A percentile compares a stretch with the other conserved stretches of the same genome.
These are phyloP conservation scores for Boletus coccyginus DNA, from an alignment of 768 basidiomycete species.

Conservation along the genomic window DNA sequence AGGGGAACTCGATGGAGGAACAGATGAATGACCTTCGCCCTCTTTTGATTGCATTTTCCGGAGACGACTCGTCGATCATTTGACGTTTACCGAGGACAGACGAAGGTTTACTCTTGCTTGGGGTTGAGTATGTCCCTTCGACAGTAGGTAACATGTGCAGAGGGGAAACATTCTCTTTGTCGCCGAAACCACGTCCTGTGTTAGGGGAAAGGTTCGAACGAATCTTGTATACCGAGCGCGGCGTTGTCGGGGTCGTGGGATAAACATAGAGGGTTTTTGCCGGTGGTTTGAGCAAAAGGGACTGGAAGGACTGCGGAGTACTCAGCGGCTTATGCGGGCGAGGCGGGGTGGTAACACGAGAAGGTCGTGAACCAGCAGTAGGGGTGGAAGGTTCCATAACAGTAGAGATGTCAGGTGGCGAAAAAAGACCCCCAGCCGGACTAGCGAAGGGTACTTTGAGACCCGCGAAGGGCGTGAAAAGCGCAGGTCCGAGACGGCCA, in stretches of 20 bases:
- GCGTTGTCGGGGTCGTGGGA: conserved; percentile 31
- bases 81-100: conserved; percentile 46
- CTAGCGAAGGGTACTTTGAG: conserved; percentile 3
- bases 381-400: conserved; percentile 30
- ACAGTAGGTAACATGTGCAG: conserved; percentile 35
- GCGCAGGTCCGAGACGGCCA: conserved; percentile 29
- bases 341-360: conserved; percentile 31
- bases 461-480: conserved; percentile 15
- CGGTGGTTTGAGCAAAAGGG: conserved; percentile 28
- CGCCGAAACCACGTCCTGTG: conserved; percentile 35
- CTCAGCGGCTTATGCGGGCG: conserved; percentile 36
- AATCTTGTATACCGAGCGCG: conserved; percentile 24
- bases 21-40: conserved; percentile 30
- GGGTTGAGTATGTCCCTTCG: conserved; percentile 44
- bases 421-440: conserved; percentile 2
- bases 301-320: conserved; percentile 32
- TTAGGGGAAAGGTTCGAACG: conserved; percentile 32
- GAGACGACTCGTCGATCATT: conserved; percentile 35
- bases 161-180: conserved; percentile 66
- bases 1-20: conserved; percentile 32
- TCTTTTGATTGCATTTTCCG: conserved; percentile 24
- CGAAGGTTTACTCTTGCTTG: conserved; percentile 21
- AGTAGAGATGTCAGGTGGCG: background rate
- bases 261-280: conserved; percentile 25
- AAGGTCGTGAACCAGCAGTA: conserved; percentile 12